These are phyloP conservation scores for Skeletonema grethae DNA, from an alignment of 108 stramenopile genomes.

Conservation along the genomic window DNA sequence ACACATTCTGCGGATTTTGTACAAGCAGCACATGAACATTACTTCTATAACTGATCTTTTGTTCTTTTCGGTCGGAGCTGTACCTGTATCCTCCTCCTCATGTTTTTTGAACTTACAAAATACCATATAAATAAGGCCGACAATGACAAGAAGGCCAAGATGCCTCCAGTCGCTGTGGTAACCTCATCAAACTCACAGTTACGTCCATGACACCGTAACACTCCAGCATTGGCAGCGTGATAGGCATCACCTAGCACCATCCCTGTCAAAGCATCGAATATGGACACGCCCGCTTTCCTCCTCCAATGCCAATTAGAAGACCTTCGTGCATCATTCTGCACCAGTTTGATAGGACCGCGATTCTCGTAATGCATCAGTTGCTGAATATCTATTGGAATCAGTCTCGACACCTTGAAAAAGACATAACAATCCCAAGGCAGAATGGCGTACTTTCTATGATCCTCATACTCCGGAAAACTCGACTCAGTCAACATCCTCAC, in stretches of 20 bases:
- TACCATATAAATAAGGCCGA: constrained; percentile 25
- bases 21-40: not conserved
- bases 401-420: constrained; percentile 49
- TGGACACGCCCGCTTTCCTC: constrained; percentile 32
- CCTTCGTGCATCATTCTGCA: constrained; percentile 33
- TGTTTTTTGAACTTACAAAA: constrained; percentile 17
- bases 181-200: constrained; percentile 38
- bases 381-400: constrained; percentile 43
- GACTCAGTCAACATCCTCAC: constrained; percentile 38
- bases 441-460: constrained; percentile 45
- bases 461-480: constrained; percentile 37
- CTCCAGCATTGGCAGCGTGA: constrained; percentile 8
- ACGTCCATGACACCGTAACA: constrained; percentile 33
- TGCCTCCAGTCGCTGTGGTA: constrained; percentile 20
- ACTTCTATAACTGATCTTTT: not conserved
- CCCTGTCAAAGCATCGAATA: constrained; percentile 23
- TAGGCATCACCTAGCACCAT: constrained; percentile 19
- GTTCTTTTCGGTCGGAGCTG: constrained; percentile 1
- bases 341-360: constrained; percentile 31
- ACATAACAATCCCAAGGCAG: constrained; percentile 51
- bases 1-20: not conserved
- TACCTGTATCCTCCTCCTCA: not conserved
- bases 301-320: constrained; percentile 26
- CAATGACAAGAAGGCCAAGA: constrained; percentile 14
- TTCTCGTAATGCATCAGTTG: constrained; percentile 31